Conservation (phyloP, 345 rosid species). For the Noccaea bulbosa region DNA sequence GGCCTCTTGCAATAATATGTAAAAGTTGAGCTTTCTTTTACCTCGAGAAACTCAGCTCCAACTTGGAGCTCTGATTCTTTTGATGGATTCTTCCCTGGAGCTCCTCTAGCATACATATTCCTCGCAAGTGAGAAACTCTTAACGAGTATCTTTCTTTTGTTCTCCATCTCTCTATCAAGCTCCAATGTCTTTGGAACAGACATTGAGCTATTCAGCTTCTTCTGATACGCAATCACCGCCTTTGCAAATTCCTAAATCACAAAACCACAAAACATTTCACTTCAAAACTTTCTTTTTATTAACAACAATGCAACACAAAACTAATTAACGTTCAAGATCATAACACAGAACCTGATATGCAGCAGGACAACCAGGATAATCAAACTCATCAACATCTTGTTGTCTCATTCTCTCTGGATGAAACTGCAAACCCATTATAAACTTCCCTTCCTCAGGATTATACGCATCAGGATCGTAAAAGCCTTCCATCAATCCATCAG, state of each 20-base stretch:
- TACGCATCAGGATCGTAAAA: slow-evolving; percentile 68
- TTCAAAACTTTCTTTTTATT: background rate
- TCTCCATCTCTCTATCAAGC: slow-evolving; percentile 68
- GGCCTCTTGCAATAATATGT: slow-evolving; percentile 14
- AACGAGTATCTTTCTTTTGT: slow-evolving; percentile 55
- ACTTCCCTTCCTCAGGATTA: slow-evolving; percentile 67
- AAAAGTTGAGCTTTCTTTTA: slow-evolving; percentile 29
- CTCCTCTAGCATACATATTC: slow-evolving; percentile 55
- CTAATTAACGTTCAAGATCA: background rate
- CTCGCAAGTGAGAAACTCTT: slow-evolving; percentile 81
- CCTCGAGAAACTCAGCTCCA: slow-evolving; percentile 87
- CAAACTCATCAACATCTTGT: slow-evolving; percentile 55
- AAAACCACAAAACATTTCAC: background rate
- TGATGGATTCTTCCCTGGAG: slow-evolving; percentile 46
- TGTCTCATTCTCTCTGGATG: slow-evolving; percentile 74
- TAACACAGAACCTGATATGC: slow-evolving; percentile 59
- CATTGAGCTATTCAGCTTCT: slow-evolving; percentile 60
- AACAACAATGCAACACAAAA: background rate
- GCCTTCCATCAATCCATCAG: slow-evolving; percentile 71
- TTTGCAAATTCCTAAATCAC: slow-evolving; percentile 73
- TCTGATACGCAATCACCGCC: slow-evolving; percentile 83
- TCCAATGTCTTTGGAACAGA: slow-evolving; percentile 50
- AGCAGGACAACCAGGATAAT: slow-evolving; percentile 64
- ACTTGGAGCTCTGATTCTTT: slow-evolving; percentile 62
- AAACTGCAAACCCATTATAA: slow-evolving; percentile 71